A percentile compares a stretch with the other conserved stretches of the same genome.
phyloP scores from a whole-genome alignment of 208 protist species.

The Leishmania major region DNA sequence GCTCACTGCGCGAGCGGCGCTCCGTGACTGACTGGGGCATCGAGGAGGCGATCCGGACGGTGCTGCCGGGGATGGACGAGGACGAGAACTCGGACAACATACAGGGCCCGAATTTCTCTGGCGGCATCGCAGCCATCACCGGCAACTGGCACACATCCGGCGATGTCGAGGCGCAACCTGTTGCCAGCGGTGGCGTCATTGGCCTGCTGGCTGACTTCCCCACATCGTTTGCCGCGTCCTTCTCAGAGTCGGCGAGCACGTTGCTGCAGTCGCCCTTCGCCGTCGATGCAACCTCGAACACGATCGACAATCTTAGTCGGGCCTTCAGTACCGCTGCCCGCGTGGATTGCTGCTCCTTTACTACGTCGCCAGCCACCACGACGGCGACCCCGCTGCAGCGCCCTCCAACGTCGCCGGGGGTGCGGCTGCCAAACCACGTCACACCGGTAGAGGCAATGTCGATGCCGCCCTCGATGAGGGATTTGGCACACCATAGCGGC shows the following conservation, averaged over 20 bases:
- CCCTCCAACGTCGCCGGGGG: slow-evolving; percentile 17
- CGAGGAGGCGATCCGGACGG: slow-evolving; percentile 32
- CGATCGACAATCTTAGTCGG: slow-evolving; percentile 33
- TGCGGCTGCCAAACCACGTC: slow-evolving; percentile 13
- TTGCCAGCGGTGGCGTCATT: slow-evolving; percentile 1
- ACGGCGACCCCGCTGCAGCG: slow-evolving; percentile 25
- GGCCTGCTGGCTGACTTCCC: slow-evolving; percentile 29
- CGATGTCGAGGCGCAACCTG: slow-evolving; percentile 12
- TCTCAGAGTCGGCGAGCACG: slow-evolving; percentile 16
- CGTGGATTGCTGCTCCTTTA: slow-evolving; percentile 26
- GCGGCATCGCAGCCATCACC: slow-evolving; percentile 17
- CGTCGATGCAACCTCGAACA: slow-evolving; percentile 10
- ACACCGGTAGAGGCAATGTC: slow-evolving; percentile 14
- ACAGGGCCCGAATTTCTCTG: slow-evolving; percentile 15
- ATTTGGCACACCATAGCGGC: not conserved
- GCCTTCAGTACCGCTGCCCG: slow-evolving; percentile 34
- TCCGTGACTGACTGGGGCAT: slow-evolving; percentile 33
- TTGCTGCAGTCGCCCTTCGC: slow-evolving; percentile 22
- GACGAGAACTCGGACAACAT: slow-evolving; percentile 31
- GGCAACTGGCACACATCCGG: slow-evolving; percentile 37
- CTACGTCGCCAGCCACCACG: slow-evolving; percentile 22
- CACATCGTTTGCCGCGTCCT: slow-evolving; percentile 31
- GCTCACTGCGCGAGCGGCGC: slow-evolving; percentile 32
- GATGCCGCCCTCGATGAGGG: slow-evolving; percentile 17
- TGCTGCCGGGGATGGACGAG: slow-evolving; percentile 39